Evolutionary conservation across 257 asterid species (phyloP).

Genomic region (Echium plantagineum): DNA sequence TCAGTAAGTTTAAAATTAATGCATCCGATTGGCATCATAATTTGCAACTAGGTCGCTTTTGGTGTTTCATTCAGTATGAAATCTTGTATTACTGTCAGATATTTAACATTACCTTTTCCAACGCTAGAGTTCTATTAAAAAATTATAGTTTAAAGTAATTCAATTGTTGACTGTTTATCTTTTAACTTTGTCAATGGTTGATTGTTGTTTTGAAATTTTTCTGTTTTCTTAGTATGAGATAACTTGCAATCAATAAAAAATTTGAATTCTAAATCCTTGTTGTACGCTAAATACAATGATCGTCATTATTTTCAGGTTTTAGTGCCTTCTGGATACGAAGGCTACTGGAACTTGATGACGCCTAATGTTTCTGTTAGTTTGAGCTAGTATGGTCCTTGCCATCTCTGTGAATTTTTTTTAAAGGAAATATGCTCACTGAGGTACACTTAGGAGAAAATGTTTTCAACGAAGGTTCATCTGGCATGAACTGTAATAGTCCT

Average conservation of each 20-base stretch:
- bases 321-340: background rate
- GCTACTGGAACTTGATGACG: slow-evolving; percentile 6
- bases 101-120: background rate
- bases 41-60: background rate
- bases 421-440: slow-evolving; percentile 35
- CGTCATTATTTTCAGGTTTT: slow-evolving; percentile 5
- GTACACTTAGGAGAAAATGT: slow-evolving; percentile 26
- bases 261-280: background rate
- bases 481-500: background rate
- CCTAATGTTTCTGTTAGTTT: slow-evolving; percentile 6
- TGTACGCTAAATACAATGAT: background rate
- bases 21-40: background rate
- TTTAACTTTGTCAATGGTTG: no score
- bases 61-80: background rate
- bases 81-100: background rate
- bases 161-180: no score
- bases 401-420: slow-evolving; percentile 11
- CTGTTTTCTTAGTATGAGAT: background rate
- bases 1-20: background rate
- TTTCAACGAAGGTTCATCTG: slow-evolving; percentile 21
- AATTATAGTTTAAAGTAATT: no score
- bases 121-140: background rate
- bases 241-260: no score
- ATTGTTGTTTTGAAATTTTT: background rate
- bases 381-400: slow-evolving; percentile 16